phyloP scores from a whole-genome alignment of 305 asterid species.

The Petunia hybrid region DNA sequence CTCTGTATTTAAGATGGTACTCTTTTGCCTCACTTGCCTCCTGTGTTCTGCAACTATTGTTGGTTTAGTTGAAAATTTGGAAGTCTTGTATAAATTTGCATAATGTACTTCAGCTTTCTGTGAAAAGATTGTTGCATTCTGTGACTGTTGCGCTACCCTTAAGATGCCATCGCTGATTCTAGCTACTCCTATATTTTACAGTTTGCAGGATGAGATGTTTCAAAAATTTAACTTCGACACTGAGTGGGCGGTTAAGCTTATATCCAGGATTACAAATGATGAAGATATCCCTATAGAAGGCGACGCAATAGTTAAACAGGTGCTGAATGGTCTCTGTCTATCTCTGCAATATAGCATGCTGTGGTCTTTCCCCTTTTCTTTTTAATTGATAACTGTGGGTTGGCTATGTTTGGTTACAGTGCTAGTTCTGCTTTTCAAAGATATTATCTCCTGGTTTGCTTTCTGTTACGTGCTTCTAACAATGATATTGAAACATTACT shows the following conservation, averaged over 20 bases:
- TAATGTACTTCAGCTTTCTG: neutral
- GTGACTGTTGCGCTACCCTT: conserved; percentile 1
- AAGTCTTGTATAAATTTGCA: neutral
- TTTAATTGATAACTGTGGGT: conserved; percentile 20
- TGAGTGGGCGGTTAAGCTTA: conserved; percentile 96
- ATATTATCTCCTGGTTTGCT: conserved; percentile 3
- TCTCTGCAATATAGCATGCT: conserved; percentile 15
- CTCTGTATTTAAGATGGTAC: neutral
- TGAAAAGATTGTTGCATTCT: conserved; percentile 9
- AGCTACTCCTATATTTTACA: conserved; percentile 39
- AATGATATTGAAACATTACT: conserved; percentile 29
- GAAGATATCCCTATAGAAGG: conserved; percentile 97
- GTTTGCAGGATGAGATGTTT: conserved; percentile 99
- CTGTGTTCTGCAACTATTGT: conserved; percentile 17
- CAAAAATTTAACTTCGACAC: conserved; percentile 95
- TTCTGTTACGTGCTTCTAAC: conserved; percentile 29
- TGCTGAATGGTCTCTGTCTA: conserved; percentile 32
- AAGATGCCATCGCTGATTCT: conserved; percentile 34
- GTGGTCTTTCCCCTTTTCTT: neutral
- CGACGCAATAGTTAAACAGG: conserved; percentile 89
- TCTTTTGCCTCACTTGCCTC: neutral
- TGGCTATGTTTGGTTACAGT: neutral
- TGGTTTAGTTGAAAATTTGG: conserved; percentile 23
- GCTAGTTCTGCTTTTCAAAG: conserved; percentile 7
- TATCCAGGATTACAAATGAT: conserved; percentile 85